Evolutionary conservation across 345 rosid genomes (phyloP).

Genomic region (Dovyalis caffra): DNA sequence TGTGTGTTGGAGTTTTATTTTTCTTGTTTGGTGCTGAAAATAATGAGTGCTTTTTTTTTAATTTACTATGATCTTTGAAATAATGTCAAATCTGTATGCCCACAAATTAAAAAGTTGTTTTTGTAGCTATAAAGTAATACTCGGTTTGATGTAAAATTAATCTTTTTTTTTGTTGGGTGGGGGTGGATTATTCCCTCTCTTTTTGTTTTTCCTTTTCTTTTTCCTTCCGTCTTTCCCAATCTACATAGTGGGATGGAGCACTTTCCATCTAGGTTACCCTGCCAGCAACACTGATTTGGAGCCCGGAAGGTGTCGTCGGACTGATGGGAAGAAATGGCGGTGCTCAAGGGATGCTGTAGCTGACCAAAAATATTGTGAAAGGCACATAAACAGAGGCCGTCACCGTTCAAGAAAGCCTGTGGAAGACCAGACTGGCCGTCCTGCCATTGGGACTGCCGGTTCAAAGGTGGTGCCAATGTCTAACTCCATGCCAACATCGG

Average conservation of each 20-base stretch:
- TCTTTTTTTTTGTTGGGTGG: background rate
- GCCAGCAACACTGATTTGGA: conserved; percentile 57
- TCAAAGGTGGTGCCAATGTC: conserved; percentile 41
- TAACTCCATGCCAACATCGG: conserved; percentile 27
- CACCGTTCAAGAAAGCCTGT: conserved; percentile 89
- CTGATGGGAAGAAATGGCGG: conserved; percentile 89
- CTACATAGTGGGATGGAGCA: conserved; percentile 59
- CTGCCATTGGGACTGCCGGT: conserved; percentile 30
- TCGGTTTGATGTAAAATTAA: background rate
- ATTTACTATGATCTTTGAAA: background rate
- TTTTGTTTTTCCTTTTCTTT: background rate
- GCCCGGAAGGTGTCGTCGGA: conserved; percentile 74
- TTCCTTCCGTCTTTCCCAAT: background rate
- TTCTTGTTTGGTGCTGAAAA: no score
- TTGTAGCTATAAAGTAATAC: background rate
- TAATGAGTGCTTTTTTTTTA: background rate
- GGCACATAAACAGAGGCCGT: conserved; percentile 82
- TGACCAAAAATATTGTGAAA: conserved; percentile 80
- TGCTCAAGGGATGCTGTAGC: conserved; percentile 73
- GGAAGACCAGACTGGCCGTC: conserved; percentile 61
- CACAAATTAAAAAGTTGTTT: conserved; percentile 4
- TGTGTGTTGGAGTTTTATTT: no score
- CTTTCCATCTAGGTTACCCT: conserved; percentile 55
- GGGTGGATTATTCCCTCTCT: no score
- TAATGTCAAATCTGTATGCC: background rate